Conservation (phyloP, 2,329 filamentous ascomycete genomes). For the Pseudogymnoascus verrucosus region DNA sequence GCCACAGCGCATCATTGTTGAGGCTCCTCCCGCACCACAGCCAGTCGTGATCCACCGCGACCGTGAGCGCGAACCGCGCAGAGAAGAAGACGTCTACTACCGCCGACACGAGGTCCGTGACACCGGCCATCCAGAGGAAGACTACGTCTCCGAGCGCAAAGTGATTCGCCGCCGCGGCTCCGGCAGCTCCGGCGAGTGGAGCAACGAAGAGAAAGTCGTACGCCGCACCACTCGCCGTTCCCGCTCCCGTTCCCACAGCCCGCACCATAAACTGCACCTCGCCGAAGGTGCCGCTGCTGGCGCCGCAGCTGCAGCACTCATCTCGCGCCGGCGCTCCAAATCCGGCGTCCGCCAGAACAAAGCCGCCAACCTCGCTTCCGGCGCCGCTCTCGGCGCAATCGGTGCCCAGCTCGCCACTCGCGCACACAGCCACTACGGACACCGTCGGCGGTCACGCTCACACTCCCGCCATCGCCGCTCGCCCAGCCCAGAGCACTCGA, state of each 20-base stretch:
- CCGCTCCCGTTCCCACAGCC: conserved; percentile 32
- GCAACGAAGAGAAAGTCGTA: conserved; percentile 40
- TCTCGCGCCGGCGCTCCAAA: conserved; percentile 45
- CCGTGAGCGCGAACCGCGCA: conserved; percentile 21
- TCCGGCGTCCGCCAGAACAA: conserved; percentile 17
- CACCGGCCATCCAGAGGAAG: conserved; percentile 17
- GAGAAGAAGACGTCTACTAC: conserved; percentile 29
- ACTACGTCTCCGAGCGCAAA: conserved; percentile 30
- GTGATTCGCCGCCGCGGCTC: conserved; percentile 26
- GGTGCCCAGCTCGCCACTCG: conserved; percentile 54
- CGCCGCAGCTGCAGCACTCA: conserved; percentile 52
- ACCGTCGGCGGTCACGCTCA: conserved; percentile 30
- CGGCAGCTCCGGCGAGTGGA: conserved; percentile 34
- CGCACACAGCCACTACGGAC: conserved; percentile 50
- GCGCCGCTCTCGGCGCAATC: conserved; percentile 54
- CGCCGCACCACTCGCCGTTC: conserved; percentile 41
- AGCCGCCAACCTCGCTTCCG: conserved; percentile 32
- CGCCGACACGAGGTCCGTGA: conserved; percentile 29
- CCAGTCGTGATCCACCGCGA: conserved; percentile 35
- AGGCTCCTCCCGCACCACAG: conserved; percentile 41
- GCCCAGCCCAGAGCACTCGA: not conserved
- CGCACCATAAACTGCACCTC: conserved; percentile 50
- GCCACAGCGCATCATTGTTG: conserved; percentile 51
- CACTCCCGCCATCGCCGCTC: conserved; percentile 26
- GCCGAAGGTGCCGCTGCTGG: conserved; percentile 59